phyloP scores from a whole-genome alignment of 257 asterid species.

The Solanum appendiculatum region DNA sequence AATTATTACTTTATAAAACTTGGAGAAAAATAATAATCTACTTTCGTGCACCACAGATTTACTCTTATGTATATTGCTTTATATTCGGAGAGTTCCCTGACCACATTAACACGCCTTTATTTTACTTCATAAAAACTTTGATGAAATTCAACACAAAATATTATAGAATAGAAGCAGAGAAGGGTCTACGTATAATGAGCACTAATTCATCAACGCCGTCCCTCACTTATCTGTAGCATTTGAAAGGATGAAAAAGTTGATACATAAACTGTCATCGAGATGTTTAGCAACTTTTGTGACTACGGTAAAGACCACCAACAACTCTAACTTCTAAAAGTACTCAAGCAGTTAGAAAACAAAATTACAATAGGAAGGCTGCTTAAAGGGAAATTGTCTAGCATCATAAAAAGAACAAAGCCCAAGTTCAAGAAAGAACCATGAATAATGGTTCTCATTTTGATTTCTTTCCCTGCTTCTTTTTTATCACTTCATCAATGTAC shows the following conservation, averaged over 20 bases:
- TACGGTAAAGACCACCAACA: not conserved
- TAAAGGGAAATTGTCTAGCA: not conserved
- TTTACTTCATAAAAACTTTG: not conserved
- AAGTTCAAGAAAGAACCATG: not conserved
- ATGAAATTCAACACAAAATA: not conserved
- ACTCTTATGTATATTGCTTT: not conserved
- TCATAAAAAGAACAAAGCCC: not conserved
- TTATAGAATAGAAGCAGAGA: not conserved
- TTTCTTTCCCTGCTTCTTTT: constrained; percentile 65
- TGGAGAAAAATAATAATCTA: not conserved
- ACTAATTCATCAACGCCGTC: not conserved
- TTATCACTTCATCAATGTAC: constrained; percentile 66
- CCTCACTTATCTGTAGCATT: not conserved
- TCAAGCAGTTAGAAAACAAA: not conserved
- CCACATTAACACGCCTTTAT: not conserved
- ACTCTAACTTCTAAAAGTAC: not conserved
- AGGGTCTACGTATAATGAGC: not conserved
- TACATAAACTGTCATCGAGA: not conserved
- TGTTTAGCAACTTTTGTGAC: not conserved
- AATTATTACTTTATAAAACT: not conserved
- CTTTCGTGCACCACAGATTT: not conserved
- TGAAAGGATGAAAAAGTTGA: not conserved
- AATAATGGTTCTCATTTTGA: constrained; percentile 24
- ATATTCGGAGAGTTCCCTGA: not conserved
- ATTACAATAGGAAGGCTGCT: not conserved